phyloP scores from a whole-genome alignment of 176 grass and related monocot genomes.

The Oryza brachyantha region DNA sequence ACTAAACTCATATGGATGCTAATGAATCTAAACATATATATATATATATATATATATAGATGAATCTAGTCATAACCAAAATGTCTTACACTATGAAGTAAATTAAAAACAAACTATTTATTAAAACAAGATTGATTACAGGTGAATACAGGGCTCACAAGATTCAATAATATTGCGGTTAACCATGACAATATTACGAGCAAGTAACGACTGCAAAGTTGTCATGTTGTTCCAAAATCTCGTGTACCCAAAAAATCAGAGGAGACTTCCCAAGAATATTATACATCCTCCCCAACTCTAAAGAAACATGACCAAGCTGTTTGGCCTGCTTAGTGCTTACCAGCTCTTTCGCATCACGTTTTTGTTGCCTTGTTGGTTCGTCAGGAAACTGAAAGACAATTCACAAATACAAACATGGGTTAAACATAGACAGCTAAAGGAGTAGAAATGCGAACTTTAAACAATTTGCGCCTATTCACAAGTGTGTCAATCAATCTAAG shows the following conservation, averaged over 20 bases:
- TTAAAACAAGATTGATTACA: background rate
- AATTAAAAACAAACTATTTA: too few relatives aligned
- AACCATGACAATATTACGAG: background rate
- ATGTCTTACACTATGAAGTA: too few relatives aligned
- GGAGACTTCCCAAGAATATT: background rate
- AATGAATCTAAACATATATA: too few relatives aligned
- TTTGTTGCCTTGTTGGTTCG: conserved; percentile 83
- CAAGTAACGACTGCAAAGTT: background rate
- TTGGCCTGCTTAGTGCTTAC: conserved; percentile 35
- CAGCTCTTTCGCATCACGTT: conserved; percentile 82
- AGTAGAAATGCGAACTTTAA: background rate
- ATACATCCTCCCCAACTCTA: background rate
- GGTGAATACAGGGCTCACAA: background rate
- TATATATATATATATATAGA: too few relatives aligned
- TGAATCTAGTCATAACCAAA: too few relatives aligned
- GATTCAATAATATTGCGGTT: background rate
- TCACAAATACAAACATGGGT: background rate
- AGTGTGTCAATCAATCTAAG: background rate
- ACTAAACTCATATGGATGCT: too few relatives aligned
- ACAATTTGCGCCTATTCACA: background rate
- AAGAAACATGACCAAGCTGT: background rate
- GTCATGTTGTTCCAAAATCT: background rate
- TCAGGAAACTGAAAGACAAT: conserved; percentile 74
- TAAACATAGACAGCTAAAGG: background rate
- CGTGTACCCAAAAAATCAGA: too few relatives aligned